Evolutionary conservation across 2,329 filamentous ascomycete genomes (phyloP).

Genomic region (Arachnopeziza araneosa): DNA sequence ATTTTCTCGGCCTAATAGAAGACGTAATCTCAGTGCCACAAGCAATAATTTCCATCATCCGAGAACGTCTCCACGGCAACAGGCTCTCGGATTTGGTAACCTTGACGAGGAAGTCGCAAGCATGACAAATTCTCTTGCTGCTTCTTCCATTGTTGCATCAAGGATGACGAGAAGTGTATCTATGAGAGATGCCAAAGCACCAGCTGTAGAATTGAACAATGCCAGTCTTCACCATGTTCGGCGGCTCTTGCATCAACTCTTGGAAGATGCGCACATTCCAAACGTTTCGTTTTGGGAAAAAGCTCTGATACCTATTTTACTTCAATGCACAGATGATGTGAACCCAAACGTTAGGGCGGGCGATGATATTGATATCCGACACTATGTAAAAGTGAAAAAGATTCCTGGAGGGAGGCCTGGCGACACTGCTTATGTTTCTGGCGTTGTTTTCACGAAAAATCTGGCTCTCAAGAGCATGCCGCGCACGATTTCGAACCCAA

Average conservation of each 20-base stretch:
- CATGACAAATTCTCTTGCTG: slow-evolving; percentile 16
- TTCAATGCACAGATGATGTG: slow-evolving; percentile 90
- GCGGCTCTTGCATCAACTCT: slow-evolving; percentile 74
- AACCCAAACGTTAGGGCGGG: slow-evolving; percentile 85
- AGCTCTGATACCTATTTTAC: slow-evolving; percentile 80
- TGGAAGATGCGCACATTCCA: slow-evolving; percentile 70
- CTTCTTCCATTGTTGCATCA: slow-evolving; percentile 28
- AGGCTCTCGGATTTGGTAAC: slow-evolving; percentile 36
- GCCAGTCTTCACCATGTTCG: slow-evolving; percentile 86
- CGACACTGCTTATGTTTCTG: slow-evolving; percentile 94
- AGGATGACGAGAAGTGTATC: slow-evolving; percentile 73
- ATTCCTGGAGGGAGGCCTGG: slow-evolving; percentile 85
- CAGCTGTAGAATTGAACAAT: slow-evolving; percentile 77
- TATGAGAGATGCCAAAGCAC: slow-evolving; percentile 67
- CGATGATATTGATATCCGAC: slow-evolving; percentile 94
- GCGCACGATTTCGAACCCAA: slow-evolving; percentile 73
- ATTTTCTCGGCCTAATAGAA: slow-evolving; percentile 57
- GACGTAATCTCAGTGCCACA: slow-evolving; percentile 78
- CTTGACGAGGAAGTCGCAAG: slow-evolving; percentile 25
- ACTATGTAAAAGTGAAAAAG: slow-evolving; percentile 97
- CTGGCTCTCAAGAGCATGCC: slow-evolving; percentile 95
- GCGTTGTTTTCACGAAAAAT: slow-evolving; percentile 96
- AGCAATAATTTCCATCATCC: slow-evolving; percentile 64
- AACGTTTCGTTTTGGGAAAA: slow-evolving; percentile 79
- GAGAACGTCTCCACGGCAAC: slow-evolving; percentile 63